phyloP scores from a whole-genome alignment of 495 filamentous ascomycete species.

The Penicillium alfredii region DNA sequence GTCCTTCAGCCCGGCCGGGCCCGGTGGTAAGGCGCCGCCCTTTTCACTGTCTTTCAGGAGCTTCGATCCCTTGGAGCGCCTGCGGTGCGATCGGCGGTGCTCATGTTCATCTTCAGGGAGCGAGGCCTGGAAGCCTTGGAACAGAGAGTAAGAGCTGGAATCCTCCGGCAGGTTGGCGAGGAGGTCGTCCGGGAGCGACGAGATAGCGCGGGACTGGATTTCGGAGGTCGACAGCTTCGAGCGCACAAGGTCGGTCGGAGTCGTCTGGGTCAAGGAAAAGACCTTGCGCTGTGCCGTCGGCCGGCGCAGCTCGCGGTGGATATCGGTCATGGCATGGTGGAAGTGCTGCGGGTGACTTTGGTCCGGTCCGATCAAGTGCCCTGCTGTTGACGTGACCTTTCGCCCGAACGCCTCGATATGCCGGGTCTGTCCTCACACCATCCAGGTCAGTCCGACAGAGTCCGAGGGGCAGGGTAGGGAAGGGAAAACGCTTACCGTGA shows the following conservation, averaged over 20 bases:
- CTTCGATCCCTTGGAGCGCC: conserved; percentile 68
- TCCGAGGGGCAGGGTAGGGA: conserved; percentile 3
- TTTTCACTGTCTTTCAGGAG: conserved; percentile 58
- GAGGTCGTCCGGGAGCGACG: conserved; percentile 86
- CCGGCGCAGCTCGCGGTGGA: conserved; percentile 79
- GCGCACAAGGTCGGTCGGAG: conserved; percentile 85
- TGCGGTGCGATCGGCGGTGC: conserved; percentile 58
- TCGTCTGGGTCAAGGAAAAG: conserved; percentile 80
- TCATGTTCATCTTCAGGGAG: conserved; percentile 67
- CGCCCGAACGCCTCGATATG: conserved; percentile 88
- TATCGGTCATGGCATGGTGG: conserved; percentile 77
- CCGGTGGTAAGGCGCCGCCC: conserved; percentile 51
- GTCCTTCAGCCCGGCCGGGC: conserved; percentile 64
- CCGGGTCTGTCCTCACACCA: conserved; percentile 54
- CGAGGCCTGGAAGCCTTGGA: conserved; percentile 92
- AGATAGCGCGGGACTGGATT: conserved; percentile 89
- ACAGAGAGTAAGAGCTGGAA: conserved; percentile 80
- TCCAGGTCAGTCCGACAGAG: conserved; percentile 4
- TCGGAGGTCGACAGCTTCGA: conserved; percentile 86
- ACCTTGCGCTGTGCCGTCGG: conserved; percentile 81
- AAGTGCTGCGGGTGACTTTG: conserved; percentile 57
- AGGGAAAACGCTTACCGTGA: conserved; percentile 38
- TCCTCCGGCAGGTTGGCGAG: conserved; percentile 80
- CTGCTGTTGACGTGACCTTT: conserved; percentile 91
- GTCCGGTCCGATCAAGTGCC: conserved; percentile 72